These are phyloP conservation scores for Comarum palustre DNA, from an alignment of 306 rosid genomes.

Conservation along the genomic window DNA sequence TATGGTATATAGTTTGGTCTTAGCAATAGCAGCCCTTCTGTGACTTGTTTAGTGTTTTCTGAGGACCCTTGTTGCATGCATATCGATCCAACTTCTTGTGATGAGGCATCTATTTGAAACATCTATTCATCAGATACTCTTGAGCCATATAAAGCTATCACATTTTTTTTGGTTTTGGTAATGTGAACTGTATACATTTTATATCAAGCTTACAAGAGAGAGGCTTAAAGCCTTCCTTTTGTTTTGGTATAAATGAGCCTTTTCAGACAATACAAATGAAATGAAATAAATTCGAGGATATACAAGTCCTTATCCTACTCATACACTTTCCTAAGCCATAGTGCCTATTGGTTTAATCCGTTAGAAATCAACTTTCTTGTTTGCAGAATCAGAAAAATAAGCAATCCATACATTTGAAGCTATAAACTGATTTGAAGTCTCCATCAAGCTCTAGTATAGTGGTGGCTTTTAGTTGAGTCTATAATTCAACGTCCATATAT, in stretches of 20 bases:
- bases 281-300: neutral
- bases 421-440: too few species aligned
- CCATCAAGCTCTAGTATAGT: too few species aligned
- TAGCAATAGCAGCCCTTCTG: neutral
- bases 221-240: neutral
- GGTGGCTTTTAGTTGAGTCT: neutral
- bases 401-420: neutral
- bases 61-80: neutral
- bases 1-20: neutral
- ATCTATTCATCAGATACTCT: neutral
- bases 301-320: neutral
- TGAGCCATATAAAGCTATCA: too few species aligned
- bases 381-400: neutral
- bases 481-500: too few species aligned
- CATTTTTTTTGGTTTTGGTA: too few species aligned
- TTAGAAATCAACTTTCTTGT: neutral
- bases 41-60: neutral
- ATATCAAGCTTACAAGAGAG: neutral
- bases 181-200: too few species aligned
- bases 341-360: neutral
- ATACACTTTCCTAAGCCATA: neutral
- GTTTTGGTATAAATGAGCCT: neutral
- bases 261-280: neutral
- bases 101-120: neutral
- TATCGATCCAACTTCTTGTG: neutral